Base-by-base conservation (phyloP, 176 grass and related monocot species). In the Coix lacrymajobi region DNA sequence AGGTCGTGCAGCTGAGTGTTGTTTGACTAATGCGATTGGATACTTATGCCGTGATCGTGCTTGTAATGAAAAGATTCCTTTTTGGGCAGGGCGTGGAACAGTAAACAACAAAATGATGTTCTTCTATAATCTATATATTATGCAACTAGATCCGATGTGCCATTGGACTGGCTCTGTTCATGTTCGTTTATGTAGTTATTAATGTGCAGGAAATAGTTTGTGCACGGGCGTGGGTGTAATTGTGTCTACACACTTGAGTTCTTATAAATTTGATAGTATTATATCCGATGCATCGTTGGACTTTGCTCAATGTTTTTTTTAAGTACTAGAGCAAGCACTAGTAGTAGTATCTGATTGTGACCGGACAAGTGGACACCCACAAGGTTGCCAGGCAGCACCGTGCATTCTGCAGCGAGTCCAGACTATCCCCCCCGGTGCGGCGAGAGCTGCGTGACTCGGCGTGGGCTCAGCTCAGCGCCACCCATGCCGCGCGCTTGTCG, bases 401-500 rank as follows among this genome's bases (percentile, higher is more conserved):
- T 49, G 70, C 46, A 0, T 19, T 25, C 11, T 11, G 56, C 24
- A 29, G 36, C 8, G 34, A 44, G 58, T 38, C 30, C 43, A 10
- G 13, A 17, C 7, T 17, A 1, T n/a, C 8, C 39, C 8, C 43
- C 28, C 10, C n/a, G 5, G 0, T 11, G 28, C 51, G 31, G 39
- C 25, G 58, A 26, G 58, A 11, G 54, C 54, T 17, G 29, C 69
- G 56, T 73, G 54, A 17, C 34, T 32, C 28, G 26, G 43, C 30
- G 33, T 15, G 72, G 8, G 13, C 20, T 28, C n/a, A 3, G 11
- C 45, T 14, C 3, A 12, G 82, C 28, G 62, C 37, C 28, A 9
- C 51, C 79, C 83, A 78, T 39, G 62, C 72, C 49, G 62, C 28
- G 20, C 74, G 36, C 49, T 78, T 45, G 48, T 78, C 73, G 43